These are phyloP conservation scores for Candida quercuum DNA, from an alignment of 805 yeast species.

Conservation along the genomic window DNA sequence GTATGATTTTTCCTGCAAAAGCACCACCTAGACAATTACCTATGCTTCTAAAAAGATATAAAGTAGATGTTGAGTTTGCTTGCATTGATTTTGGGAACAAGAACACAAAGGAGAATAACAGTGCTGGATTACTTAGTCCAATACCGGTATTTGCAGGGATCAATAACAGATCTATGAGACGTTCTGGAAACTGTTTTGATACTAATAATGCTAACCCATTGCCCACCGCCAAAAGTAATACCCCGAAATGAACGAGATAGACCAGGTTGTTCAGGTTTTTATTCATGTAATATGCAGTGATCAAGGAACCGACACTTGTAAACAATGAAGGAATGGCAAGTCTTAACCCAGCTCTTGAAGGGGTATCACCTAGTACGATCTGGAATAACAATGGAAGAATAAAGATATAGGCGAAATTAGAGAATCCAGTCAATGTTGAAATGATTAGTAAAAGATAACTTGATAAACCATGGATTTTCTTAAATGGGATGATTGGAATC, in stretches of 20 bases:
- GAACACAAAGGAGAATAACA: constrained; percentile 61
- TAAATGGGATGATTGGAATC: constrained; percentile 31
- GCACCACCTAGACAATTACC: constrained; percentile 63
- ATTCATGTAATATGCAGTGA: constrained; percentile 35
- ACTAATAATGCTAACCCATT: constrained; percentile 33
- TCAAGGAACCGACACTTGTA: constrained; percentile 38
- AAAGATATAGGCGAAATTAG: constrained; percentile 35
- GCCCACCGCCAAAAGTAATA: constrained; percentile 31
- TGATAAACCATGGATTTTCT: constrained; percentile 20
- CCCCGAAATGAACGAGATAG: constrained; percentile 28
- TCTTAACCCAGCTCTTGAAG: constrained; percentile 36
- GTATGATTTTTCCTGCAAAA: constrained; percentile 21
- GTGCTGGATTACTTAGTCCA: constrained; percentile 56
- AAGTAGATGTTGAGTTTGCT: constrained; percentile 59
- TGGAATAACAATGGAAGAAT: constrained; percentile 38
- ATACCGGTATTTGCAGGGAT: constrained; percentile 44
- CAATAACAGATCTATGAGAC: constrained; percentile 33
- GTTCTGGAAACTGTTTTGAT: constrained; percentile 28
- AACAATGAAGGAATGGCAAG: constrained; percentile 35
- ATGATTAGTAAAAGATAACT: constrained; percentile 24
- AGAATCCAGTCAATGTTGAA: constrained; percentile 33
- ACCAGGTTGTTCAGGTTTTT: constrained; percentile 23
- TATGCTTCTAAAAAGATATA: constrained; percentile 57
- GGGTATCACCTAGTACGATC: constrained; percentile 33
- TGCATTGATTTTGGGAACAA: constrained; percentile 59